Base-by-base conservation (phyloP, 345 rosid genomes). In the Populus nigra region DNA sequence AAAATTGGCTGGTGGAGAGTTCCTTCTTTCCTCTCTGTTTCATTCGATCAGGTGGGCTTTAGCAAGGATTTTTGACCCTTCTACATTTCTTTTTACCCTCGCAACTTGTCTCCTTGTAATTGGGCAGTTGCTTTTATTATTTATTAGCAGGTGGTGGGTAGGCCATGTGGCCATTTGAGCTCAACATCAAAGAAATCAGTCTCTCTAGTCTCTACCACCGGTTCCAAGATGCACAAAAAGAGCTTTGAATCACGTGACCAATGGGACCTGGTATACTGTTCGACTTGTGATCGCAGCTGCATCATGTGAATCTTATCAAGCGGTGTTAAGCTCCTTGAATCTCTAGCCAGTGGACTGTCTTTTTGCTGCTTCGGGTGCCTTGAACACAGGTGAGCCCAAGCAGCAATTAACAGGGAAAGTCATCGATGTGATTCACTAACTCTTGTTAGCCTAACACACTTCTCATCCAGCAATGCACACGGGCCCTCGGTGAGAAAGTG, bases 71-170 rank as follows among this genome's bases (percentile, higher is more conserved):
- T 53, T n/a, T 68, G 68, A 65, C 68, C 39, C 20, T 8, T 25
- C 31, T 27, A 11, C 5, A 25, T 27, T 31, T 33, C 36, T 41
- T 69, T 69, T 12, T 35, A 29, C 25, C 53, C 6, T 41, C 15
- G 41, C 70, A 15, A 67, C 70, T 20, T 69, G 49, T 69, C 43
- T 69, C 70, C 70, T 36, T 69, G 61, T 69, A 18, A 81, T 81
- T 77, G 81, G 76, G 11, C n/a, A 43, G 12, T 23, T 69, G 41
- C 74, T 4, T 61, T 59, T 18, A 71, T 69, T 71, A 68, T 72
- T 73, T 57, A 57, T 36, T 17, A 43, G 17, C 45, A 45, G 55
- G 50, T n/a, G 27, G n/a, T n/a, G 27, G n/a, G 55, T 7, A 29
- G 72, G 72, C 72, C 55, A 41, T 23, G 72, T 69, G 72, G 35